Percentiles rank a stretch among this genome's conserved stretches.
Evolutionary conservation across 176 grass and related monocot species (phyloP).

Genomic region (Aegilops speltoides): DNA sequence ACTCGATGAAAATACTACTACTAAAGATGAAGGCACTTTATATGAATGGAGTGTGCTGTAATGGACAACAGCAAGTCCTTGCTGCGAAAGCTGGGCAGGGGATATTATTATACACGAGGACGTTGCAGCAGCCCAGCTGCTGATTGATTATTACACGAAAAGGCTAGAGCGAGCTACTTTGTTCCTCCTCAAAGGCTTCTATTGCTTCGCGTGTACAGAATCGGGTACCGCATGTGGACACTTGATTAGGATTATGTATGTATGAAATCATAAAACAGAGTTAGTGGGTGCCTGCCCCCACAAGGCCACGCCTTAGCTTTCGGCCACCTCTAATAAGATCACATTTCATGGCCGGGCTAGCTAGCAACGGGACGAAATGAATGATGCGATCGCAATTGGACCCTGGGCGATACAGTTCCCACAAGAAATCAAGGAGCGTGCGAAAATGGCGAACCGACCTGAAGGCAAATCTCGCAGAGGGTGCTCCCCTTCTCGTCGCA

Average conservation of each 20-base stretch:
- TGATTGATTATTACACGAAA: background rate
- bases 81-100: constrained; percentile 4
- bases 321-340: background rate
- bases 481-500: constrained; percentile 94
- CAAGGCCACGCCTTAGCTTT: constrained; percentile 1
- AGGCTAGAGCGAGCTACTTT: constrained; percentile 39
- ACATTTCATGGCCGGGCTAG: background rate
- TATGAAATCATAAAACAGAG: background rate
- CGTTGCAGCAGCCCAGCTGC: background rate
- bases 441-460: constrained; percentile 43
- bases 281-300: background rate
- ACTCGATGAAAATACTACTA: background rate
- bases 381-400: background rate
- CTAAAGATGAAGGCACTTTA: background rate
- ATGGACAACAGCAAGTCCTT: background rate
- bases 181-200: constrained; percentile 21
- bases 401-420: background rate
- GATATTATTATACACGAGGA: constrained; percentile 14
- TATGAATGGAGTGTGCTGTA: background rate
- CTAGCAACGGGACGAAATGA: background rate
- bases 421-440: background rate
- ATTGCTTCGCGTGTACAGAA: constrained; percentile 26
- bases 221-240: constrained; percentile 20
- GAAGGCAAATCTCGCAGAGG: constrained; percentile 88
- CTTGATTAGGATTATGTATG: background rate